Evolutionary conservation across 768 basidiomycete genomes (phyloP).

Genomic region (Russula ochroleuca): DNA sequence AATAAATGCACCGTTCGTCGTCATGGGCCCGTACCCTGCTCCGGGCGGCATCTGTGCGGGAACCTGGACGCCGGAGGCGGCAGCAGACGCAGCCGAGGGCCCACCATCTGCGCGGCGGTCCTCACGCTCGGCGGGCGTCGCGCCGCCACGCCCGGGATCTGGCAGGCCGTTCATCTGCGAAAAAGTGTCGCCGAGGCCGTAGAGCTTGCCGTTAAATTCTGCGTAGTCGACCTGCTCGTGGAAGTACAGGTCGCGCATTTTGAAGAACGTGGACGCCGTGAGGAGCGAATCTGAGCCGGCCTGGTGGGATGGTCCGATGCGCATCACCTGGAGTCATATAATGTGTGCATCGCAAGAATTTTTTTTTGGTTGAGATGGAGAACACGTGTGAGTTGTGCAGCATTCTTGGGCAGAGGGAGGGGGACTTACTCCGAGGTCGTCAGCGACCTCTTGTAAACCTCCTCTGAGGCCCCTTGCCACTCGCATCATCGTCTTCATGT

Average conservation of each 20-base stretch:
- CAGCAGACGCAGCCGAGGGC: conserved; percentile 51
- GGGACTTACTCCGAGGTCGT: conserved; percentile 80
- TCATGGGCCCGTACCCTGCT: conserved; percentile 27
- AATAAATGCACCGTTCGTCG: conserved; percentile 27
- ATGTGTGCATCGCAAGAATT: not conserved
- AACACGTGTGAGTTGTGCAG: conserved; percentile 10
- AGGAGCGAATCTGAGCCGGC: conserved; percentile 96
- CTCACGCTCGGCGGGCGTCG: conserved; percentile 79
- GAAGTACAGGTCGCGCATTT: conserved; percentile 91
- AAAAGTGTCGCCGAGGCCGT: conserved; percentile 79
- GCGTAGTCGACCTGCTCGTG: conserved; percentile 79
- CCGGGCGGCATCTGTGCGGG: conserved; percentile 24
- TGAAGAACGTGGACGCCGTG: conserved; percentile 93
- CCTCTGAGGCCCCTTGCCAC: conserved; percentile 76
- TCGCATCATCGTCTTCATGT: conserved; percentile 96
- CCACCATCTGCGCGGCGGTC: conserved; percentile 48
- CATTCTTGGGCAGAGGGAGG: not conserved
- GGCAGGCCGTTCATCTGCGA: conserved; percentile 60
- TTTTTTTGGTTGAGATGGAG: not conserved
- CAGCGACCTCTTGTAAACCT: conserved; percentile 93
- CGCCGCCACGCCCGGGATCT: conserved; percentile 63
- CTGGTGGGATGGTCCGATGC: conserved; percentile 89
- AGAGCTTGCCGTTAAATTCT: conserved; percentile 79
- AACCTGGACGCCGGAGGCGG: conserved; percentile 14
- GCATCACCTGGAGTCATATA: conserved; percentile 55